Conservation (phyloP, 1,139 yeast genomes). For the Debaryomyces psychrophilus region DNA sequence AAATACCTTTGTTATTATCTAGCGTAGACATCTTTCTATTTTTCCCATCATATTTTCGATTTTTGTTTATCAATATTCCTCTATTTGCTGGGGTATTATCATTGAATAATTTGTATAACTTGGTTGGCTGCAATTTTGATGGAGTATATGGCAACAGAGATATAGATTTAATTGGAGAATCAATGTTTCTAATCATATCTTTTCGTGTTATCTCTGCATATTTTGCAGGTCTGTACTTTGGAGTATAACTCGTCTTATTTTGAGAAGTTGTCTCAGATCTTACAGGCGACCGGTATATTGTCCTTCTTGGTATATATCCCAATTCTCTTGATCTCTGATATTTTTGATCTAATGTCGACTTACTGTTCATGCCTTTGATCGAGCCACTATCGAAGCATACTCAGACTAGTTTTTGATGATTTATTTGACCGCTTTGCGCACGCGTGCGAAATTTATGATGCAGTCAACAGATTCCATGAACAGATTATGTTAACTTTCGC, state of each 20-base stretch:
- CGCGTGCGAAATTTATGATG: background rate
- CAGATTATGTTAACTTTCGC: background rate
- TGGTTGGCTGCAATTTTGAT: constrained; percentile 14
- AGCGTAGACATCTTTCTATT: background rate
- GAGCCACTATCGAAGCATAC: background rate
- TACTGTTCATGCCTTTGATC: background rate
- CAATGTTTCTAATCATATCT: background rate
- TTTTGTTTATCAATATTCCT: constrained; percentile 5
- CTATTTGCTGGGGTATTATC: constrained; percentile 11
- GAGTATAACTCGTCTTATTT: constrained; percentile 5
- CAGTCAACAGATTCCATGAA: background rate
- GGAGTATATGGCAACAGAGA: constrained; percentile 12
- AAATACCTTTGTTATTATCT: constrained; percentile 15
- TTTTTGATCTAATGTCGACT: constrained; percentile 12
- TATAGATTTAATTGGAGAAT: constrained; percentile 20
- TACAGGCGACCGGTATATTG: constrained; percentile 7
- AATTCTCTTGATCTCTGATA: constrained; percentile 11
- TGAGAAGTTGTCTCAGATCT: constrained; percentile 1
- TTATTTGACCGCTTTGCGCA: background rate
- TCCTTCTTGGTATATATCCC: constrained; percentile 9
- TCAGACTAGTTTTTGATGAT: background rate
- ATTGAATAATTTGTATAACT: constrained; percentile 17
- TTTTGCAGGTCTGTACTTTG: background rate
- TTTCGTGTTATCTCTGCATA: background rate
- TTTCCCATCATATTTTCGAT: background rate